phyloP scores from a whole-genome alignment of 2,329 filamentous ascomycete genomes.

The Colletotrichum brevisporum region DNA sequence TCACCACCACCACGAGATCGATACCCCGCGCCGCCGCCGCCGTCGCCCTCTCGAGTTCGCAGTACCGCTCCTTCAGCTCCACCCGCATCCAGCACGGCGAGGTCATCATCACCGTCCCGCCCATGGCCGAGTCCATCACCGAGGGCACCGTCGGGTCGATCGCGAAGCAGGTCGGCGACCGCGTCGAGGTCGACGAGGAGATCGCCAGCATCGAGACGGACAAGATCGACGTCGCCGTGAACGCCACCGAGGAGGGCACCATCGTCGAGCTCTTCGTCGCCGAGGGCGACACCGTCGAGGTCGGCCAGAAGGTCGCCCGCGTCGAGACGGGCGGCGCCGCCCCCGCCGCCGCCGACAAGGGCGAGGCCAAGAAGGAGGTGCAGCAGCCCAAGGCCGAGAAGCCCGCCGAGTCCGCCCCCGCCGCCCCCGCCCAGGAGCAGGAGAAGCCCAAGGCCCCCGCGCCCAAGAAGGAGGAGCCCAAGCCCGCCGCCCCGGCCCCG shows the following conservation, averaged over 20 bases:
- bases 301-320: slow-evolving; percentile 49
- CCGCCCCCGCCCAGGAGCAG: slow-evolving; percentile 31
- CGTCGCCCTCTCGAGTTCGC: slow-evolving; percentile 29
- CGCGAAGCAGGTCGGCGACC: slow-evolving; percentile 49
- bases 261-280: slow-evolving; percentile 49
- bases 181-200: slow-evolving; percentile 49
- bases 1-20: slow-evolving; percentile 22
- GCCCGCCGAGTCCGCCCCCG: slow-evolving; percentile 14
- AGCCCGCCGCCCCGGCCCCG: slow-evolving; percentile 17
- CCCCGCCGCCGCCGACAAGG: slow-evolving; percentile 23
- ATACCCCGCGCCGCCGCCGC: slow-evolving; percentile 12
- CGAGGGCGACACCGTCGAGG: slow-evolving; percentile 51
- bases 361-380: slow-evolving; percentile 38
- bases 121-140: slow-evolving; percentile 51
- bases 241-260: slow-evolving; percentile 45
- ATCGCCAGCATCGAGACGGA: slow-evolving; percentile 52
- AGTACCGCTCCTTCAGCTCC: slow-evolving; percentile 36
- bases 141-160: slow-evolving; percentile 48
- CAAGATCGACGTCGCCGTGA: slow-evolving; percentile 51
- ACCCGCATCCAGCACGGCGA: slow-evolving; percentile 40
- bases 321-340: slow-evolving; percentile 45
- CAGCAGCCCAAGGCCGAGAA: slow-evolving; percentile 30
- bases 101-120: slow-evolving; percentile 46
- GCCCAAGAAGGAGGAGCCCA: slow-evolving; percentile 37
- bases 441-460: slow-evolving; percentile 34